Base-by-base conservation (phyloP, 768 basidiomycete genomes). In the Dioszegia crocea region DNA sequence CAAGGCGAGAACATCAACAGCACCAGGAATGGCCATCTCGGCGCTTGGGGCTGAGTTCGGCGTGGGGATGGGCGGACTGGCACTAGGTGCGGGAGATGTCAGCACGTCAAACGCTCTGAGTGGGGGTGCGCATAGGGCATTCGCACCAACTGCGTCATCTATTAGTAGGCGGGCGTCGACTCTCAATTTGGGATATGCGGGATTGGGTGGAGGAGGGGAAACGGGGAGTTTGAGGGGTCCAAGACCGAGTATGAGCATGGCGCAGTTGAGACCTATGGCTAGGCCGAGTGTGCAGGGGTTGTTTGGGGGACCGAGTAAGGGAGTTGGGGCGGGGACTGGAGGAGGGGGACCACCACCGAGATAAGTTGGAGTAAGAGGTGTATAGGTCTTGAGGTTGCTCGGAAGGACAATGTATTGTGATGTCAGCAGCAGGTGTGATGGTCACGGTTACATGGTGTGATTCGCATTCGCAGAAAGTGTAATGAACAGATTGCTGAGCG, bases 231-330 rank as follows among this genome's bases (percentile, higher is more conserved):
- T 44, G 41, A 33, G 29, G 41, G 54, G 43, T 12, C 54, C 54
- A 26, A 56, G 54, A 45, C 54, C 54, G 54, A 56, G 54, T 46
- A 56, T 56, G 54, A 56, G 54, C 30, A 39, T 53, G 51, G 38
- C 36, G 38, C 36, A 53, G 24, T 19, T 53, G 38, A 53, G 38
- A 36, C 36, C 51, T 21, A 27, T 29, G 21, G 8, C 38, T 29
- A 40, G 51, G 24, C 51, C 36, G 36, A 53, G 51, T 53, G 51
- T 53, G 9, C 51, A 53, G 36, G 51, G 51, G 36, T 27, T 53
- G 24, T 53, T 53, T 29, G 26, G 47, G 47, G 47, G 27, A 29
- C 3, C 30, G 26, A 17, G 14, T 8, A 39, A 16, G 31, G 49
- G 49, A 4, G 5, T 36, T 24, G 29, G 24, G 24, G 29, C 27